These are phyloP conservation scores for Coniferiporia weirii DNA, from an alignment of 1,284 basidiomycete genomes.

Conservation along the genomic window DNA sequence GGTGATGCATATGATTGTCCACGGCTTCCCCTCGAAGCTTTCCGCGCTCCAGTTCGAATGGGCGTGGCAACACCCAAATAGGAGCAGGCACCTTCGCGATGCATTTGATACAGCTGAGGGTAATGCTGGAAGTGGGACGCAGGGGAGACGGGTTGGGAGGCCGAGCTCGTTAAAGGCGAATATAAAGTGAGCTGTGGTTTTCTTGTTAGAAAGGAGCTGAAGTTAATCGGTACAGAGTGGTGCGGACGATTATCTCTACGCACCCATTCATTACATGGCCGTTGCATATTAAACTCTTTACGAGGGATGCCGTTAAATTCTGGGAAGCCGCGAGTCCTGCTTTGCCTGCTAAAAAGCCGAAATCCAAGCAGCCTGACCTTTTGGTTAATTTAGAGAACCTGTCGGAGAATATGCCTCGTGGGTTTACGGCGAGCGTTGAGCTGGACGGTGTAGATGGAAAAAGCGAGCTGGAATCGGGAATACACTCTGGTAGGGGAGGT, in stretches of 20 bases:
- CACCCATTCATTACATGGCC: slow-evolving; percentile 63
- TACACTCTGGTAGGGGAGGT: slow-evolving; percentile 43
- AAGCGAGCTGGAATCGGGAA: slow-evolving; percentile 25
- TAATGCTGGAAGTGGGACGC: slow-evolving; percentile 29
- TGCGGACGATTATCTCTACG: slow-evolving; percentile 47
- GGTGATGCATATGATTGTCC: slow-evolving; percentile 87
- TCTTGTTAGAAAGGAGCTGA: not conserved
- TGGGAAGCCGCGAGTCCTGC: slow-evolving; percentile 36
- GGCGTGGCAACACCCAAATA: slow-evolving; percentile 80
- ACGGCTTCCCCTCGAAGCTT: slow-evolving; percentile 83
- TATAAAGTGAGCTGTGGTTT: slow-evolving; percentile 38
- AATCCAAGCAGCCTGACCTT: slow-evolving; percentile 12
- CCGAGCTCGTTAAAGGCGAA: slow-evolving; percentile 32
- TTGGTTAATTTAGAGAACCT: not conserved
- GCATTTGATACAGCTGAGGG: not conserved
- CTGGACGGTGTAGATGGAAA: slow-evolving; percentile 72
- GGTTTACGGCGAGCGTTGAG: slow-evolving; percentile 50
- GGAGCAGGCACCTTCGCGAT: slow-evolving; percentile 15
- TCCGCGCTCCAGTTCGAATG: slow-evolving; percentile 87
- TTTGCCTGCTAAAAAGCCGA: slow-evolving; percentile 12
- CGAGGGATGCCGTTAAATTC: slow-evolving; percentile 46
- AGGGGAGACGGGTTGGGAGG: slow-evolving; percentile 2
- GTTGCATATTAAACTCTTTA: slow-evolving; percentile 65
- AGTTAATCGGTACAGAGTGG: slow-evolving; percentile 32
- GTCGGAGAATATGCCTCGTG: slow-evolving; percentile 38